Conservation (phyloP, 345 rosid species). For the Carallia brachiata region DNA sequence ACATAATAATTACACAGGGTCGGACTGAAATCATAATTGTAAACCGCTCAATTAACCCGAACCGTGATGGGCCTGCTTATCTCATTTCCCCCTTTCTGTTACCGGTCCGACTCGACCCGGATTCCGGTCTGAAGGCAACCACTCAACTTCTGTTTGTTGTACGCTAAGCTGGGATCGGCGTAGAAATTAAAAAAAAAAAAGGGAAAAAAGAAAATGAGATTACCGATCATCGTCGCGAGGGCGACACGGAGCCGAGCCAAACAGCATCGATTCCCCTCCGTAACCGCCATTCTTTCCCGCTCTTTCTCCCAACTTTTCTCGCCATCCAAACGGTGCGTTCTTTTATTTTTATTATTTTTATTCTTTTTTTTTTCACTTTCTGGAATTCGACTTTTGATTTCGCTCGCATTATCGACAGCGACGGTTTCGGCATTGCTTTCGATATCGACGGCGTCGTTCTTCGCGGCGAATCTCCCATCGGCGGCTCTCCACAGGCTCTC, state of each 20-base stretch:
- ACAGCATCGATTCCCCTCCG: constrained; percentile 10
- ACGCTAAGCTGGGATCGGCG: too few species aligned
- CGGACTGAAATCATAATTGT: too few species aligned
- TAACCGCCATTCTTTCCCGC: constrained; percentile 23
- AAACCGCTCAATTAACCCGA: too few species aligned
- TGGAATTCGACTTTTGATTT: not conserved
- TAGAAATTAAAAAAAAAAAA: not conserved
- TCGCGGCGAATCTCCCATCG: constrained; percentile 65
- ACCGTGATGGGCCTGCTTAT: too few species aligned
- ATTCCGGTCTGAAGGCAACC: too few species aligned
- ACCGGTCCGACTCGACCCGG: too few species aligned
- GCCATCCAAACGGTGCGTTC: constrained; percentile 30
- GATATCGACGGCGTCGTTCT: constrained; percentile 88
- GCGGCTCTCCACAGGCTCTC: constrained; percentile 66
- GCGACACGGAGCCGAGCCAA: constrained; percentile 22
- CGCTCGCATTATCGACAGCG: constrained; percentile 22
- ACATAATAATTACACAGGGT: too few species aligned
- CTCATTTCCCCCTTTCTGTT: too few species aligned
- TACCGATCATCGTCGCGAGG: constrained; percentile 11
- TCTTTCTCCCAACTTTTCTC: constrained; percentile 29
- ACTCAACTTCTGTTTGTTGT: too few species aligned
- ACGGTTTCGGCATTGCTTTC: constrained; percentile 74
- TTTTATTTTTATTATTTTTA: not conserved
- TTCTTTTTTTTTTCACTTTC: not conserved
- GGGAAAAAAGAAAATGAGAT: constrained; percentile 19